Evolutionary conservation across 352 stramenopile species (phyloP).

Genomic region (Pythium rhizo-oryzae): DNA sequence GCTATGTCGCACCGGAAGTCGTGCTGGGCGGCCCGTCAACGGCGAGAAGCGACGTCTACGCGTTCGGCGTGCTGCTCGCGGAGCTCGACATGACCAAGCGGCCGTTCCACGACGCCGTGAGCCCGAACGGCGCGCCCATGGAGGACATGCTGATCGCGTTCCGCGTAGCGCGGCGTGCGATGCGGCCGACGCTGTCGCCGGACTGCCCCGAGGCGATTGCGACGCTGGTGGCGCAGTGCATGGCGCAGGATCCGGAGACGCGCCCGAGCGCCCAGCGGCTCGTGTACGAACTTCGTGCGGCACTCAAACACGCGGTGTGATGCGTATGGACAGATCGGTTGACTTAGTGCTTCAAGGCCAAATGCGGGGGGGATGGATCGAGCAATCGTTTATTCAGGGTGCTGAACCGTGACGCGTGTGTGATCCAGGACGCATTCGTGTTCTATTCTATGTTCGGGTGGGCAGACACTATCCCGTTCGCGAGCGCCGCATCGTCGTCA

Average conservation of each 20-base stretch:
- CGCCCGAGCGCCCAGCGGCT: neutral
- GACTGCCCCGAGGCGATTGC: neutral
- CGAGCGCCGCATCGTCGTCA: too few species aligned
- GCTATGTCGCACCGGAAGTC: neutral
- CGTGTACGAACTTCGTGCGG: neutral
- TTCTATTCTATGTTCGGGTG: too few species aligned
- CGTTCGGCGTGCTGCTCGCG: neutral
- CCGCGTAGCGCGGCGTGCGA: neutral
- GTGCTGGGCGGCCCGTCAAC: neutral
- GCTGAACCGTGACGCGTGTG: too few species aligned
- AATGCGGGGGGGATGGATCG: too few species aligned
- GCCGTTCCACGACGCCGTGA: constrained; percentile 27
- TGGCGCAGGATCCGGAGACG: neutral
- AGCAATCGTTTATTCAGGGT: too few species aligned
- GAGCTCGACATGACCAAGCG: constrained; percentile 37
- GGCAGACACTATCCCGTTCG: too few species aligned
- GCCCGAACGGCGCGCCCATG: constrained; percentile 69
- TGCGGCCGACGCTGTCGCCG: neutral
- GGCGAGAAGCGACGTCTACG: neutral
- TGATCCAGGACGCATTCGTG: too few species aligned
- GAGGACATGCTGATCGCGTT: constrained; percentile 61
- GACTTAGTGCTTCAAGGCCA: too few species aligned
- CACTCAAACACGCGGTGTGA: neutral
- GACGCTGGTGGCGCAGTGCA: neutral
- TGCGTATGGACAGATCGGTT: too few species aligned